Evolutionary conservation across 495 filamentous ascomycete species (phyloP), one percentile per base, ranked within the genome.

Genomic region (Tuber brumale): DNA sequence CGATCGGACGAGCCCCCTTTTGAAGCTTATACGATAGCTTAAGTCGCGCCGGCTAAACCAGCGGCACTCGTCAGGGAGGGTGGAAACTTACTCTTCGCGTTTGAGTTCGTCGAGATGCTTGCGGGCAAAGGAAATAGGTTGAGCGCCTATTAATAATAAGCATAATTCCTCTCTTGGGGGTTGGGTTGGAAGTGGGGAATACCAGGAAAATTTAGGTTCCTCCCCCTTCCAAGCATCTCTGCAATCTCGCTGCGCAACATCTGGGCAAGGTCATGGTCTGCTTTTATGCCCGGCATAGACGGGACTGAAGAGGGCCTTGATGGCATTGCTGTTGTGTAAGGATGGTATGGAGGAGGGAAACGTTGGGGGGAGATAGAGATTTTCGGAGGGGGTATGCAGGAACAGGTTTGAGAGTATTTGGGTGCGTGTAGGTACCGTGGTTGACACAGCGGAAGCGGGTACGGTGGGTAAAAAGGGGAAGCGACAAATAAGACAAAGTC

Each of bases 51-150:
- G 70, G 71, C 45, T 42, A 69, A 57, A 35, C 57, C 23, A 41
- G 72, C 27, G n/a, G 61, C 18, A 42, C 27, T 8, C 31, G 18
- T 35, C 23, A 41, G 70, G 18, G n/a, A 43, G 70, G 12, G 70
- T 31, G 31, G 31, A 10, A 39, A 85, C 88, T 80, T 79, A 91
- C 89, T 98, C 95, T 73, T 90, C 86, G 57, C 87, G 87, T 51
- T 90, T 89, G 16, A 99, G 86, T 85, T 94, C 94, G 2, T 89
- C 84, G 7, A 97, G 83, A 82, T 99, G 95, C 75, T 88, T 86
- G 37, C 90, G 85, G 70, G 92, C 87, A 83, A 99, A 98, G 81
- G 92, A 94, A 74, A 99, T 94, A 19, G 95, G 95, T 84, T 99
- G 95, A 70, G 95, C 95, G 78, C 95, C 95, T 82, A 48, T 35